Evolutionary conservation across 2,329 filamentous ascomycete genomes (phyloP).

Genomic region (Cladophialophora bantiana): DNA sequence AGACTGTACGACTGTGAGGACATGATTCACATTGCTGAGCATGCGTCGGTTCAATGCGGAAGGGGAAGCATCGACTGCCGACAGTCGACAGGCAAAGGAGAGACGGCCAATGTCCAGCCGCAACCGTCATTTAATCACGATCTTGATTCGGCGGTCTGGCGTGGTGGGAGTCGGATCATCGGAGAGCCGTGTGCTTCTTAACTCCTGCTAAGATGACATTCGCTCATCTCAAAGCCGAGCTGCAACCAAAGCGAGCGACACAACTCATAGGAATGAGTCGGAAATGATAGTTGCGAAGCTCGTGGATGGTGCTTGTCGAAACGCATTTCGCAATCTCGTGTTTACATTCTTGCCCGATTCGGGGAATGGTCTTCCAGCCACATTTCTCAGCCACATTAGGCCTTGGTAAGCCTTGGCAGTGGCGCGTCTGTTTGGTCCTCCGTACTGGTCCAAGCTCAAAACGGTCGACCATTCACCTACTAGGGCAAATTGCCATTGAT

Average conservation of each 20-base stretch:
- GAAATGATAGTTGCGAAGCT: slow-evolving; percentile 1
- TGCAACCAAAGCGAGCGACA: background rate
- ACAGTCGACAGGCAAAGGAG: background rate
- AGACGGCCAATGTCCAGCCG: background rate
- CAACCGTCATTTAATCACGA: background rate
- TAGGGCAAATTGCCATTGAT: too few species aligned
- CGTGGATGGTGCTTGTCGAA: background rate
- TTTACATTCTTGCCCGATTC: slow-evolving; percentile 14
- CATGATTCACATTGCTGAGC: slow-evolving; percentile 34
- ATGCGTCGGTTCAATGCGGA: background rate
- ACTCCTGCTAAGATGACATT: background rate
- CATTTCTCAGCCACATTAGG: background rate
- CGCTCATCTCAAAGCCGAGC: background rate
- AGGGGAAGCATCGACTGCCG: slow-evolving; percentile 1
- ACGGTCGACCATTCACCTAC: too few species aligned
- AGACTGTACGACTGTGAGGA: slow-evolving; percentile 39
- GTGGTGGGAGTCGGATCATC: background rate
- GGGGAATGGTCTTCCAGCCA: background rate
- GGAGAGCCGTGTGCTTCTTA: background rate
- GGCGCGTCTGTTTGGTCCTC: background rate
- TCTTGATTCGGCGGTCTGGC: background rate
- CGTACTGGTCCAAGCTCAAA: too few species aligned
- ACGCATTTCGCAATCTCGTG: slow-evolving; percentile 1
- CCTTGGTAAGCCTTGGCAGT: background rate
- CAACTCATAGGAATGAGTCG: slow-evolving; percentile 1